These are phyloP conservation scores for Suhomyces emberorum DNA, from an alignment of 805 yeast species.

Conservation along the genomic window DNA sequence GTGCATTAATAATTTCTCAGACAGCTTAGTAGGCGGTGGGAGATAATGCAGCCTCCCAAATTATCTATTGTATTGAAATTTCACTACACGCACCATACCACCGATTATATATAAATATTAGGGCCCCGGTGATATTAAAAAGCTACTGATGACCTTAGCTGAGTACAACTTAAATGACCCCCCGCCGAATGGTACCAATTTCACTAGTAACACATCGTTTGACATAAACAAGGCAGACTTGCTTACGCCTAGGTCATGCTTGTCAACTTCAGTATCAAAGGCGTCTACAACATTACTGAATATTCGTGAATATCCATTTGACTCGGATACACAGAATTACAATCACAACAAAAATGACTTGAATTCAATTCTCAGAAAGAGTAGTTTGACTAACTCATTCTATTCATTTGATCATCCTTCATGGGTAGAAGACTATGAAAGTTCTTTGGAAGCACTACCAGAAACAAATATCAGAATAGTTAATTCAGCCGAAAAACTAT, in stretches of 20 bases:
- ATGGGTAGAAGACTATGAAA: conserved; percentile 10
- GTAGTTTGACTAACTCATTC: conserved; percentile 3
- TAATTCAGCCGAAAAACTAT: conserved; percentile 6
- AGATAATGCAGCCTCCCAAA: background rate
- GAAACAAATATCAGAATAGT: conserved; percentile 8
- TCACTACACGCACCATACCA: too few species aligned
- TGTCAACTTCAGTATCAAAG: conserved; percentile 10
- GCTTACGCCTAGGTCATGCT: conserved; percentile 13
- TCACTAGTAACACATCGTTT: conserved; percentile 1
- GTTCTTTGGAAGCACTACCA: conserved; percentile 7
- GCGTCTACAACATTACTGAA: conserved; percentile 2
- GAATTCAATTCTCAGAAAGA: conserved; percentile 3
- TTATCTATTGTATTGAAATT: conserved; percentile 2
- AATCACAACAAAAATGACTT: conserved; percentile 3
- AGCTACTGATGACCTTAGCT: conserved; percentile 9
- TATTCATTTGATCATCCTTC: background rate
- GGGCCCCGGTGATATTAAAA: too few species aligned
- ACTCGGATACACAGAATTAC: conserved; percentile 1
- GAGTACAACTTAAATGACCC: conserved; percentile 11
- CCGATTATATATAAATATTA: too few species aligned
- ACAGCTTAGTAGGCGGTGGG: background rate
- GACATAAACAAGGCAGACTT: conserved; percentile 9
- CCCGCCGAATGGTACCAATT: conserved; percentile 9
- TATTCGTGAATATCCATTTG: background rate
- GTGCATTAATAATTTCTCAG: too few species aligned